Evolutionary conservation across 1,284 basidiomycete species (phyloP).

Genomic region (Puccinia sorghi): DNA sequence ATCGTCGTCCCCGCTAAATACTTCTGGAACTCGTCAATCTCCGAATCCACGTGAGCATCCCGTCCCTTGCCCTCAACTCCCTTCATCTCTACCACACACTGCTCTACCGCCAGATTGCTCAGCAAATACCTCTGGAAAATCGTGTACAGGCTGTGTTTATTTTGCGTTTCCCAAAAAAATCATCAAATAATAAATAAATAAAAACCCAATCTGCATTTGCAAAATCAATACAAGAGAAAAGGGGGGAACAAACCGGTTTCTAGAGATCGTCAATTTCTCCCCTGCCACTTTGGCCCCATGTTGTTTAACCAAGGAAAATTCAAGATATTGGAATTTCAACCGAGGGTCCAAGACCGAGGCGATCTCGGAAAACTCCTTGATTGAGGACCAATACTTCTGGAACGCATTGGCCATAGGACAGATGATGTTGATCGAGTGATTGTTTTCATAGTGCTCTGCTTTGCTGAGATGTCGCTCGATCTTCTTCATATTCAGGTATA

Average conservation of each 20-base stretch:
- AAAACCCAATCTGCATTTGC: neutral
- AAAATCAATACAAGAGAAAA: neutral
- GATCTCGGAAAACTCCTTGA: neutral
- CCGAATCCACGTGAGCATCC: neutral
- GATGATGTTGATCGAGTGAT: conserved; percentile 16
- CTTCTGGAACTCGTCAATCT: conserved; percentile 17
- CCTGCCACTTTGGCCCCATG: neutral
- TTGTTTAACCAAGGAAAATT: conserved; percentile 17
- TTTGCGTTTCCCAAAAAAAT: too few relatives aligned
- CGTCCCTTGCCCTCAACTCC: too few relatives aligned
- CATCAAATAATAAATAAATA: too few relatives aligned
- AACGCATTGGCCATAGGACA: conserved; percentile 5
- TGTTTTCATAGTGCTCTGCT: conserved; percentile 23
- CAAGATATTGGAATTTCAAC: conserved; percentile 9
- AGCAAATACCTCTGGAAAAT: conserved; percentile 22
- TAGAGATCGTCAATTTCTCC: neutral
- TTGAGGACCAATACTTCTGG: conserved; percentile 1
- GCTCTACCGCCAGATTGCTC: neutral
- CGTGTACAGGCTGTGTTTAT: conserved; percentile 20
- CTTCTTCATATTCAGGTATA: conserved; percentile 30
- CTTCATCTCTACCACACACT: neutral
- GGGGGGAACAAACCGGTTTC: conserved; percentile 10
- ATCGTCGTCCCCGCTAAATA: conserved; percentile 7
- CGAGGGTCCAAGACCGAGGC: conserved; percentile 3
- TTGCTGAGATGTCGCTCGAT: conserved; percentile 11